A percentile compares a stretch with the other conserved stretches of the same genome.
Evolutionary conservation across 305 asterid species (phyloP).

Genomic region (Solanum aculeatissimum): DNA sequence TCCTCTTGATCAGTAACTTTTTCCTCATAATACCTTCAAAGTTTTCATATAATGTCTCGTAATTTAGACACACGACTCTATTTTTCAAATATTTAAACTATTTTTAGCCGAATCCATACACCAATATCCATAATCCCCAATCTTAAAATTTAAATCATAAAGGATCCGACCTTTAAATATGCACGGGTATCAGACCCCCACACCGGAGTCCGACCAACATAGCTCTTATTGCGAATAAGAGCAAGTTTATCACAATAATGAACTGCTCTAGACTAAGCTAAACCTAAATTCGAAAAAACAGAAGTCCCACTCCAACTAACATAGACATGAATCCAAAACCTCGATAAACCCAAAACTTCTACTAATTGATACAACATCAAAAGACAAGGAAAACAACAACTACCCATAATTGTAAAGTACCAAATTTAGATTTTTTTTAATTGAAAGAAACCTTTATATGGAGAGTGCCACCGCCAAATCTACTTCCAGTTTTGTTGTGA

Average conservation of each 20-base stretch:
- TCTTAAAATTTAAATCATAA: neutral
- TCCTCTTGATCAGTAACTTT: neutral
- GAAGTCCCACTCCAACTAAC: neutral
- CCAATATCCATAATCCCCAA: too few species aligned
- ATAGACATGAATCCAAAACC: neutral
- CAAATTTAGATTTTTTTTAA: neutral
- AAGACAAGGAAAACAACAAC: neutral
- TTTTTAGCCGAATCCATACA: neutral
- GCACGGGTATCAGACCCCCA: accelerated
- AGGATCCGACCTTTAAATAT: neutral
- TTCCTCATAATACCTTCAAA: neutral
- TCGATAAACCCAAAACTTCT: neutral
- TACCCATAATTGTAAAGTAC: neutral
- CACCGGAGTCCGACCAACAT: neutral
- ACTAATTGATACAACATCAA: neutral
- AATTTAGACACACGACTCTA: neutral
- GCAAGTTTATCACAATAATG: neutral
- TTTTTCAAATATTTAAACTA: neutral
- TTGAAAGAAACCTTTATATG: conserved; percentile 49
- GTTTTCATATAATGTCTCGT: neutral
- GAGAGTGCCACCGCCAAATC: conserved; percentile 89
- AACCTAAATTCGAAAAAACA: neutral
- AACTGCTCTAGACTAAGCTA: neutral
- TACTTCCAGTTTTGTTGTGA: conserved; percentile 49
- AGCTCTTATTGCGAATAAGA: neutral